Conservation (phyloP, 257 asterid genomes). For the Datura wrightii region DNA sequence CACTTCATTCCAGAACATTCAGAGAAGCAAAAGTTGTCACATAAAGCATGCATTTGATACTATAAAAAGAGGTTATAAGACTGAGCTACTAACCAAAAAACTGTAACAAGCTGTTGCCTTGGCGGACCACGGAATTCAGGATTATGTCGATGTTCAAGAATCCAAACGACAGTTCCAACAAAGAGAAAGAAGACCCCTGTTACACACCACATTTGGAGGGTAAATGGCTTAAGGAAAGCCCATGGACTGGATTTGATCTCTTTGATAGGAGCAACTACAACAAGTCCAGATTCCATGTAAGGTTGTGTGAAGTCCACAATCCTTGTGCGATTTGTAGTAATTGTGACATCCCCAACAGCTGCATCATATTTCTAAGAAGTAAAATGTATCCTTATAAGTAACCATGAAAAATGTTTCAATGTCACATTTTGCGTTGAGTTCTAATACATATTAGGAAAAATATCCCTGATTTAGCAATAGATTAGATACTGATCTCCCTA, state of each 20-base stretch:
- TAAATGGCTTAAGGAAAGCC: conserved; percentile 92
- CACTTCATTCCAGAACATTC: conserved; percentile 7
- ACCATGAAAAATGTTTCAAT: not conserved
- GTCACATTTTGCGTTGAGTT: not conserved
- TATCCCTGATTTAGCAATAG: not conserved
- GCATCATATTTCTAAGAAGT: conserved; percentile 80
- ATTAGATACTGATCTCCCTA: not conserved
- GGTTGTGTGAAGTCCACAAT: conserved; percentile 96
- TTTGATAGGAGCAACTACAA: conserved; percentile 69
- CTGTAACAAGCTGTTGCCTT: conserved; percentile 71
- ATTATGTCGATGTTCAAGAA: conserved; percentile 92
- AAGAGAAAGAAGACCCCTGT: conserved; percentile 77
- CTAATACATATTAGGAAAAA: not conserved
- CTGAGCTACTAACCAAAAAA: conserved; percentile 69
- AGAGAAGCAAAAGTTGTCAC: not conserved
- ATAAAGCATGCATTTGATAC: conserved; percentile 4
- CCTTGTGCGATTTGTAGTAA: conserved; percentile 87
- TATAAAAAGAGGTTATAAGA: not conserved
- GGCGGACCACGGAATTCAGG: conserved; percentile 93
- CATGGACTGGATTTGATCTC: conserved; percentile 73
- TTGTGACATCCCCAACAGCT: conserved; percentile 90
- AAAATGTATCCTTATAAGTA: conserved; percentile 36
- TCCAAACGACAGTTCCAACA: conserved; percentile 92
- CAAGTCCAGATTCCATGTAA: conserved; percentile 88
- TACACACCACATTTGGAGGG: conserved; percentile 94